These are phyloP conservation scores for Hypoxylon sp. DNA, from an alignment of 2,329 filamentous ascomycete genomes.

Conservation along the genomic window DNA sequence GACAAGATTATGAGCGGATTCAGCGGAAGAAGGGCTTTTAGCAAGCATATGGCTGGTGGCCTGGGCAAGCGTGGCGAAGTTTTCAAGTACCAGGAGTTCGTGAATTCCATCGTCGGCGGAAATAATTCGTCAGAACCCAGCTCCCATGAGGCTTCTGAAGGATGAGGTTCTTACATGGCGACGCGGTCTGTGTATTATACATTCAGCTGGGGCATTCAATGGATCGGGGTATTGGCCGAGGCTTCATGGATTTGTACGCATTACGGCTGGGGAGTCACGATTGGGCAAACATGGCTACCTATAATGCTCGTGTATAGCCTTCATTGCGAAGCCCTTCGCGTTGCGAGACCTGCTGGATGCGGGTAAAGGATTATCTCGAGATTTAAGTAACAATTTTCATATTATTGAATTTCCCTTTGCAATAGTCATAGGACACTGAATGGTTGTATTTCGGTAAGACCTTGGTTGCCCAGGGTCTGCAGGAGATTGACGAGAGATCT, in stretches of 20 bases:
- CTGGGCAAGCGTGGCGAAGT: constrained; percentile 82
- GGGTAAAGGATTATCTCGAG: background rate
- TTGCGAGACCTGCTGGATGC: constrained; percentile 1
- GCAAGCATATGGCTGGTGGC: constrained; percentile 63
- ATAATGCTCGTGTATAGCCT: too few relatives aligned
- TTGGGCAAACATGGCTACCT: constrained; percentile 1
- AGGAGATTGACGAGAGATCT: background rate
- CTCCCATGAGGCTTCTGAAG: constrained; percentile 53
- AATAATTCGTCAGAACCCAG: constrained; percentile 50
- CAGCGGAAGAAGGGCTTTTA: constrained; percentile 85
- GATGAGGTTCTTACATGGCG: constrained; percentile 38
- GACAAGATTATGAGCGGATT: constrained; percentile 91
- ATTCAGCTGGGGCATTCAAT: constrained; percentile 7
- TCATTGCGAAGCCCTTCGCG: constrained; percentile 10
- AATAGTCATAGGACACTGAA: background rate
- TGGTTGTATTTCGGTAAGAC: background rate
- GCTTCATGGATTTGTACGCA: constrained; percentile 7
- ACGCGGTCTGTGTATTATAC: constrained; percentile 9
- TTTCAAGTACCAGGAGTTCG: constrained; percentile 94
- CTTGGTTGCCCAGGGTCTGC: background rate
- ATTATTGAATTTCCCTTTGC: background rate
- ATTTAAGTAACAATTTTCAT: background rate
- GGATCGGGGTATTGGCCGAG: background rate
- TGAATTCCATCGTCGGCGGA: constrained; percentile 74
- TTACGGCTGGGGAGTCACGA: constrained; percentile 23